Base-by-base conservation (phyloP, 75 land plant genomes). In the Cunninghamia lanceolata region DNA sequence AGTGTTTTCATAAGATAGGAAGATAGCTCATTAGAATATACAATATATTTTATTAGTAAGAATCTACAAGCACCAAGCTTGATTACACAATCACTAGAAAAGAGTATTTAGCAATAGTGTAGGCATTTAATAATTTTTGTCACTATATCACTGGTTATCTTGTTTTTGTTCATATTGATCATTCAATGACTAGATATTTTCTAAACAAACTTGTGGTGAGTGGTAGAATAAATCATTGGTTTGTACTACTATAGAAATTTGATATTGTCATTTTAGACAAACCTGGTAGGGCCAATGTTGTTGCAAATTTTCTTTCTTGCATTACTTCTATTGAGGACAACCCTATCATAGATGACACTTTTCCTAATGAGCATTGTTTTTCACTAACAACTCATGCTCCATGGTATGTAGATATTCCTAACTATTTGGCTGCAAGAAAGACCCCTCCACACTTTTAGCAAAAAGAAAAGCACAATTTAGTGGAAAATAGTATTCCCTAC, bases 61-160 rank as follows among this genome's bases (percentile, higher is more conserved):
- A 85, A 82, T 40, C 68, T 82, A 30, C 36, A 21, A 21, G 85
- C 40, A n/a, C n/a, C 30, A 74, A 83, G 53, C 16, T 50, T 10
- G 83, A 87, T 39, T 87, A 87, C 74, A 81, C 85, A 52, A 59
- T 85, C 3, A 83, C 32, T 16, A 40, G 83, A 40, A 56, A 70
- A 70, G 85, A 87, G 45, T 35, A 39, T 15, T 68, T 87, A 45
- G 88, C 35, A 25, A 54, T 87, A 75, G 39, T 87, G 13, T 87
- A 83, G 66, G 8, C 85, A 10, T 42, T 87, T 3, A 46, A 87
- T 16, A 82, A 87, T 30, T 82, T 81, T 39, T 74, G 85, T 13
- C 85, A 87, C n/a, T 83, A 0, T 9, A 87, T 75, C 6, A 52
- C 83, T 4, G 85, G 75, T 40, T 63, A 86, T 28, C 17, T 3